Evolutionary conservation across 148 eudicot species (phyloP), one percentile per base, ranked within the genome.

Genomic region (Camellia sinensis): DNA sequence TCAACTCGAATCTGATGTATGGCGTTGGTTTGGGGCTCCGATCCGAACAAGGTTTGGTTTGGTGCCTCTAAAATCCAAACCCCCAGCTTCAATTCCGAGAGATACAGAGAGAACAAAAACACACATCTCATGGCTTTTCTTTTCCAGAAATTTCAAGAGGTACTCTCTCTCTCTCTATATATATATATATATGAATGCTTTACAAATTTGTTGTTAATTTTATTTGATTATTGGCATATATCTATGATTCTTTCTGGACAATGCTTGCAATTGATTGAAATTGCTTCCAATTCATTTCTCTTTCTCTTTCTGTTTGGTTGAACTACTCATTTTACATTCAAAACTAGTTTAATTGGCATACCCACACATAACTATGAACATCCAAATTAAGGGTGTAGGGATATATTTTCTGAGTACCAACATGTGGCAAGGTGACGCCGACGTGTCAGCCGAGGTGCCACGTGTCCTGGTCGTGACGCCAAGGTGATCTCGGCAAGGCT

Each of bases 121-220:
- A 29, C 37, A 29, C 15, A 59, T 3, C 71, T 71, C 90, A 90
- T 1, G 37, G 94, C 92, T 73, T 81, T 78, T 86, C 87, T 92
- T 79, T 92, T 92, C 81, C 86, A 83, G 61, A 92, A 88, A 87
- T 90, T 92, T 86, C 92, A 88, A 85, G 86, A 88, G 97, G 97
- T 92, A 80, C 15, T 69, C 46, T 19, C 19, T 74, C 6, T 29
- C 37, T 29, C 37, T 29, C 1, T 78, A 15, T 10, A 9, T 60
- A 9, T 22, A 50, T 29, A 14, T 12, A 37, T 37, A 9, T 48
- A 8, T 2, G 53, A 72, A 59, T 1, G 22, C 9, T 37, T 6
- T 14, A 37, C 64, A 11, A 15, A 17, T 54, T 7, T 1, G 5
- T 10, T 75, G 48, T 60, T 60, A 15, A 4, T 44, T 19, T 6